These are phyloP conservation scores for Corymbia citriodora DNA, from an alignment of 441 rosid genomes.

Conservation along the genomic window DNA sequence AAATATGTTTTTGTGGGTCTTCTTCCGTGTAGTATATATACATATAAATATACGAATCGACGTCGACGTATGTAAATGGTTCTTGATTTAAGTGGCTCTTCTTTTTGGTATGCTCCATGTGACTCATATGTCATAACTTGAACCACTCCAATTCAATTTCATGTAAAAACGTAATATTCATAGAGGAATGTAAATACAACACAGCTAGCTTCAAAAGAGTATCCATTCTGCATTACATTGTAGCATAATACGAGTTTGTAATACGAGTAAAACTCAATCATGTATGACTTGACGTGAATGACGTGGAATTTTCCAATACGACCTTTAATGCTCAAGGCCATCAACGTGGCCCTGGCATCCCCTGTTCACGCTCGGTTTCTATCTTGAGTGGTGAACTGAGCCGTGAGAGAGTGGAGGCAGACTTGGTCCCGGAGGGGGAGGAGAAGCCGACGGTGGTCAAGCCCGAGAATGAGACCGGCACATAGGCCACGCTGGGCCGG, in stretches of 20 bases:
- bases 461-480: slow-evolving; percentile 13
- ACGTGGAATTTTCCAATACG: background rate
- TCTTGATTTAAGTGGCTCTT: background rate
- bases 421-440: background rate
- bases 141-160: background rate
- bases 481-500: slow-evolving; percentile 11
- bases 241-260: background rate
- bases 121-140: background rate
- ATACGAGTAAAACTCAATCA: background rate
- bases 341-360: background rate
- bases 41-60: too few species aligned
- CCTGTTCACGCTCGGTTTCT: background rate
- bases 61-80: background rate
- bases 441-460: background rate
- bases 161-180: background rate
- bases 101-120: background rate
- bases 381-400: background rate
- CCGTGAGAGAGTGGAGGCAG: background rate
- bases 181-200: background rate
- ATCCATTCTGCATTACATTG: background rate
- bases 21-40: background rate
- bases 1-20: background rate
- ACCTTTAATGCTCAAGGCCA: background rate
- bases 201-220: background rate
- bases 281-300: background rate